Evolutionary conservation across 1,284 basidiomycete genomes (phyloP).

Genomic region (Pseudozyma flocculosa): DNA sequence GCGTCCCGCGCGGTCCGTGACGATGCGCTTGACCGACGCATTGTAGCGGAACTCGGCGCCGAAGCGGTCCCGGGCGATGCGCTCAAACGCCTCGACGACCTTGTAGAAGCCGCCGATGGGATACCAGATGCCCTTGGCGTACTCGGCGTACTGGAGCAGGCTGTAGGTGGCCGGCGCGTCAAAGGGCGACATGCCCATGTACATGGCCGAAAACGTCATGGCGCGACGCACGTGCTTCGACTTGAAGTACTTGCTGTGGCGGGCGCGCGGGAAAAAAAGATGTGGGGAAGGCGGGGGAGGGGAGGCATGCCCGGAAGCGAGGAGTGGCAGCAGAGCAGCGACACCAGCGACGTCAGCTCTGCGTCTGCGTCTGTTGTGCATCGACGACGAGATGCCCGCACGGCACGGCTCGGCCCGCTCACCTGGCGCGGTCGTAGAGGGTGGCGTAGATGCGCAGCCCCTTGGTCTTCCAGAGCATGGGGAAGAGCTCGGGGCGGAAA

Average conservation of each 20-base stretch:
- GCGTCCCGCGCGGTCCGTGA: conserved; percentile 27
- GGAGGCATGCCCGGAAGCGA: no score
- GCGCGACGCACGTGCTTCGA: conserved; percentile 60
- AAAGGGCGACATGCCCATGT: conserved; percentile 62
- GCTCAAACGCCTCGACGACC: conserved; percentile 61
- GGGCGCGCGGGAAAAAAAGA: no score
- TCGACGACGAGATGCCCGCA: no score
- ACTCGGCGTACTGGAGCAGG: conserved; percentile 64
- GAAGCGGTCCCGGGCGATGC: conserved; percentile 59
- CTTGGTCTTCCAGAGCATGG: conserved; percentile 55
- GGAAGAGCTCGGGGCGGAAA: conserved; percentile 60
- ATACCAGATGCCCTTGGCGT: conserved; percentile 63
- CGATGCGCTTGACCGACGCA: conserved; percentile 59
- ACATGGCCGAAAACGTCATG: conserved; percentile 23
- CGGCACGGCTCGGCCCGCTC: no score
- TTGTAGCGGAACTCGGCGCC: conserved; percentile 61
- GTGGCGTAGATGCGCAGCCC: conserved; percentile 43
- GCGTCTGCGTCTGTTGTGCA: no score
- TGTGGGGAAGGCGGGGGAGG: no score
- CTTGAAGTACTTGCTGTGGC: conserved; percentile 59
- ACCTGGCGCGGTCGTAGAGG: conserved; percentile 58
- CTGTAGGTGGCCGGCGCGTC: conserved; percentile 64
- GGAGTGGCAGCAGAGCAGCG: no score
- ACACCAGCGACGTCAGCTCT: no score
- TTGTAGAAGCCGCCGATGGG: conserved; percentile 63